These are phyloP conservation scores for Sisymbrium irio DNA, from an alignment of 345 rosid species.

Conservation along the genomic window DNA sequence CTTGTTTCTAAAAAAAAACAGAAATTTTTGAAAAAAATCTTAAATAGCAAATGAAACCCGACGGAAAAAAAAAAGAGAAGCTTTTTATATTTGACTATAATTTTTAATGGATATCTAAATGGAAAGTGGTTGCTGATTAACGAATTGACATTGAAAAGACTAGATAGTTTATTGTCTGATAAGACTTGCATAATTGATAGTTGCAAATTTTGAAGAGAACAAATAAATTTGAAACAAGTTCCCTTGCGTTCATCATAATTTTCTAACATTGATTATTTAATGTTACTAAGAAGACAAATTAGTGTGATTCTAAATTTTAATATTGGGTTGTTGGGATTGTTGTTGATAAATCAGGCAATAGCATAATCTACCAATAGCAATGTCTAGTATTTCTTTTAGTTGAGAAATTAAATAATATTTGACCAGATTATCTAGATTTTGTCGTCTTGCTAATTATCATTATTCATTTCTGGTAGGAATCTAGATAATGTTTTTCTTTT, in stretches of 20 bases:
- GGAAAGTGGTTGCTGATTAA: not conserved
- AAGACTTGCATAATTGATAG: constrained; percentile 24
- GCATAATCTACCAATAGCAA: not conserved
- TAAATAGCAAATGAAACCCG: not conserved
- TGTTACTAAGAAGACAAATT: constrained; percentile 1
- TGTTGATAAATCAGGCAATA: constrained; percentile 9
- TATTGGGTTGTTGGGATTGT: constrained; percentile 28
- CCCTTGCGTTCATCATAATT: not conserved
- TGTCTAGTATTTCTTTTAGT: not conserved
- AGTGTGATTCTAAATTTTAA: not conserved
- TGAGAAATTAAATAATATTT: constrained; percentile 26
- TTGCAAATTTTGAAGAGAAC: not conserved
- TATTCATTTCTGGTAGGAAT: not conserved
- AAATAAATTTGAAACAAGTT: not conserved
- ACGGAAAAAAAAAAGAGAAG: not conserved
- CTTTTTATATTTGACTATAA: not conserved
- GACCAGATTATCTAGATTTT: constrained; percentile 21
- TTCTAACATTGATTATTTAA: constrained; percentile 2
- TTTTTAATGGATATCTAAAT: not conserved
- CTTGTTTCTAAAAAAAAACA: not conserved
- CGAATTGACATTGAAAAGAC: constrained; percentile 13
- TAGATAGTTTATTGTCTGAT: constrained; percentile 3
- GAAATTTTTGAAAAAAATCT: no score
- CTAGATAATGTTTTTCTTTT: not conserved
- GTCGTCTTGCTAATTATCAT: constrained; percentile 16